A percentile compares a stretch with the other conserved stretches of the same genome.
Conservation (phyloP, 345 rosid genomes). For the Excoecaria cochinchinensis region DNA sequence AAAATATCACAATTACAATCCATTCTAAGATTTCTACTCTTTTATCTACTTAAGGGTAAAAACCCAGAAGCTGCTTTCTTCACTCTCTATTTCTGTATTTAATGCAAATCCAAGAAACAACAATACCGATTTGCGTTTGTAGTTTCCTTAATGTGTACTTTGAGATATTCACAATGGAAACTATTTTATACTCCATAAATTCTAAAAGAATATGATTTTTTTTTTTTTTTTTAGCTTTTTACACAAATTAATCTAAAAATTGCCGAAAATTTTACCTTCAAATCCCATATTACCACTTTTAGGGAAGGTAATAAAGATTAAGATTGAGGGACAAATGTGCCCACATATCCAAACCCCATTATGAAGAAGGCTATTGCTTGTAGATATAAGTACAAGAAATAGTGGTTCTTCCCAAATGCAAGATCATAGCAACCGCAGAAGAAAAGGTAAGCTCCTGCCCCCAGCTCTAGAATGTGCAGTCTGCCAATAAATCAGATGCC, state of each 20-base stretch:
- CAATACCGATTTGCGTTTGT: not conserved
- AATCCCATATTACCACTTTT: no score
- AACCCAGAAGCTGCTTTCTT: slow-evolving; percentile 10
- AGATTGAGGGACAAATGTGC: slow-evolving; percentile 60
- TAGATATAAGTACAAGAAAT: slow-evolving; percentile 59
- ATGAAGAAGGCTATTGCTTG: slow-evolving; percentile 87
- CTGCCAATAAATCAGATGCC: slow-evolving; percentile 30
- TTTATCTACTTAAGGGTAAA: slow-evolving; percentile 14
- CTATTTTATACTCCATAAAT: slow-evolving; percentile 1
- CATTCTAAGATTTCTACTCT: slow-evolving; percentile 11
- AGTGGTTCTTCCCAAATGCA: slow-evolving; percentile 58
- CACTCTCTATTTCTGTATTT: not conserved
- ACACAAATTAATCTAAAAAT: slow-evolving; percentile 8
- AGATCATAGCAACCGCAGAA: slow-evolving; percentile 71
- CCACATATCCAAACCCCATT: slow-evolving; percentile 69
- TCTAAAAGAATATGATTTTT: slow-evolving; percentile 10
- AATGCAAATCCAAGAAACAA: slow-evolving; percentile 1
- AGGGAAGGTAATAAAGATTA: not conserved
- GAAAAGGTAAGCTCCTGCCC: slow-evolving; percentile 69
- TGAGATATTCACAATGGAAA: slow-evolving; percentile 17
- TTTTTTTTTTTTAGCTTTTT: not conserved
- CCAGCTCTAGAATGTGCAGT: slow-evolving; percentile 64
- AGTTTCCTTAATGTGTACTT: not conserved
- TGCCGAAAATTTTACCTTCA: not conserved
- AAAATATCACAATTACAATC: slow-evolving; percentile 16